These are phyloP conservation scores for Rhizodiscina lignyota DNA, from an alignment of 495 filamentous ascomycete genomes.

Conservation along the genomic window DNA sequence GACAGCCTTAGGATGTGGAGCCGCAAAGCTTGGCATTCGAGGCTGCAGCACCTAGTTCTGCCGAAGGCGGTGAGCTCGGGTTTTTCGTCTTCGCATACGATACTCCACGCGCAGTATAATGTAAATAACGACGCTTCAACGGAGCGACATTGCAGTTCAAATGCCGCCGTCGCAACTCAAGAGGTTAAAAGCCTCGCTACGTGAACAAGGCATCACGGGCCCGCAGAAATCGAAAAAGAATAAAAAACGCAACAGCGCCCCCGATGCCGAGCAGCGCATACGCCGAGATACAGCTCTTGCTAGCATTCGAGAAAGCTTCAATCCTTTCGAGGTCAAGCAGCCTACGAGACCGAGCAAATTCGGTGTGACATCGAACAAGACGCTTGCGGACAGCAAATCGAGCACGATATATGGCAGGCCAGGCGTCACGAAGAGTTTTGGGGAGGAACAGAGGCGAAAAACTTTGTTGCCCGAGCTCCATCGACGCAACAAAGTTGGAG, in stretches of 20 bases:
- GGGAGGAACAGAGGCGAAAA: slow-evolving; percentile 70
- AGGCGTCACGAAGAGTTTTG: slow-evolving; percentile 65
- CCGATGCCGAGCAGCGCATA: slow-evolving; percentile 45
- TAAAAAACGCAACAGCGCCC: slow-evolving; percentile 44
- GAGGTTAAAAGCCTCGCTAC: slow-evolving; percentile 76
- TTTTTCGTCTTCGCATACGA: too few relatives aligned
- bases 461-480: slow-evolving; percentile 79
- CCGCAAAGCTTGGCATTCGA: too few relatives aligned
- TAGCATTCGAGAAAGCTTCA: slow-evolving; percentile 84
- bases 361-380: slow-evolving; percentile 46
- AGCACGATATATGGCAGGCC: slow-evolving; percentile 46
- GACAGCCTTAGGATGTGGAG: too few relatives aligned
- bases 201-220: slow-evolving; percentile 71
- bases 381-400: slow-evolving; percentile 32
- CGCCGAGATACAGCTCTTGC: slow-evolving; percentile 58
- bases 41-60: too few relatives aligned
- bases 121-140: too few relatives aligned
- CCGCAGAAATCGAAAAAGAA: slow-evolving; percentile 86
- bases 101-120: too few relatives aligned
- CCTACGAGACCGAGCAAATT: slow-evolving; percentile 55
- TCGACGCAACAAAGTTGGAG: slow-evolving; percentile 72
- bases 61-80: too few relatives aligned
- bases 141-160: too few relatives aligned
- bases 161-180: slow-evolving; percentile 97
- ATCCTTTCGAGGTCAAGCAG: slow-evolving; percentile 85